These are phyloP conservation scores for Cadophora malorum DNA, from an alignment of 2,329 filamentous ascomycete genomes.

Conservation along the genomic window DNA sequence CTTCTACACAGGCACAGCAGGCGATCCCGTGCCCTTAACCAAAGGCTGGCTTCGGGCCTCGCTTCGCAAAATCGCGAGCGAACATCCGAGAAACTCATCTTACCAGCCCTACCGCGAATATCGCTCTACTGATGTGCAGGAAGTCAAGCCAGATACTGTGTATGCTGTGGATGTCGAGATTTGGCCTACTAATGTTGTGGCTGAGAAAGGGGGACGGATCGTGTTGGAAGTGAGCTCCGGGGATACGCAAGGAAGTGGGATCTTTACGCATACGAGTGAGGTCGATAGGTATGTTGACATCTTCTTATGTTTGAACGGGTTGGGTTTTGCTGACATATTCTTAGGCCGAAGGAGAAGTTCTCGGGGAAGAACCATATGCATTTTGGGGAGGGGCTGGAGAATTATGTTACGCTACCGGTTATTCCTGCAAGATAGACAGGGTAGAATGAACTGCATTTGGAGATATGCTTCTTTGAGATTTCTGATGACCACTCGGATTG, in stretches of 20 bases:
- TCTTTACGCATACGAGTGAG: slow-evolving; percentile 60
- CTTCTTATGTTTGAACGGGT: too few relatives aligned
- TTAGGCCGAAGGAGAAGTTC: slow-evolving; percentile 49
- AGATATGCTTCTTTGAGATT: too few relatives aligned
- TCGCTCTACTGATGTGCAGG: slow-evolving; percentile 59
- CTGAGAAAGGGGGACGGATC: slow-evolving; percentile 57
- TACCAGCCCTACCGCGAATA: slow-evolving; percentile 67
- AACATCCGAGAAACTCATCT: slow-evolving; percentile 57
- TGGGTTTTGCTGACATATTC: not conserved
- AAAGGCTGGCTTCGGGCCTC: slow-evolving; percentile 70
- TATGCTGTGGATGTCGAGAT: slow-evolving; percentile 68
- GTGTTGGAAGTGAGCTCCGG: slow-evolving; percentile 62
- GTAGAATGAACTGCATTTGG: not conserved
- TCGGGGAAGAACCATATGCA: slow-evolving; percentile 59
- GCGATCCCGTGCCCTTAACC: slow-evolving; percentile 65
- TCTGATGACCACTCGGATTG: too few relatives aligned
- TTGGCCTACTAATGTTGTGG: slow-evolving; percentile 68
- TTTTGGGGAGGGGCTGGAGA: slow-evolving; percentile 55
- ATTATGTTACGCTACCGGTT: slow-evolving; percentile 60
- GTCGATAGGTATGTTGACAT: slow-evolving; percentile 31
- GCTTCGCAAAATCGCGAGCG: slow-evolving; percentile 58
- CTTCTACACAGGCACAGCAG: slow-evolving; percentile 69
- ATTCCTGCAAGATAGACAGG: slow-evolving; percentile 48
- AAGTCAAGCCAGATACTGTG: slow-evolving; percentile 59
- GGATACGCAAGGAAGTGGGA: slow-evolving; percentile 65